A percentile compares a stretch with the other conserved stretches of the same genome.
These are phyloP conservation scores for Clausena lansium DNA, from an alignment of 345 rosid species.

Conservation along the genomic window DNA sequence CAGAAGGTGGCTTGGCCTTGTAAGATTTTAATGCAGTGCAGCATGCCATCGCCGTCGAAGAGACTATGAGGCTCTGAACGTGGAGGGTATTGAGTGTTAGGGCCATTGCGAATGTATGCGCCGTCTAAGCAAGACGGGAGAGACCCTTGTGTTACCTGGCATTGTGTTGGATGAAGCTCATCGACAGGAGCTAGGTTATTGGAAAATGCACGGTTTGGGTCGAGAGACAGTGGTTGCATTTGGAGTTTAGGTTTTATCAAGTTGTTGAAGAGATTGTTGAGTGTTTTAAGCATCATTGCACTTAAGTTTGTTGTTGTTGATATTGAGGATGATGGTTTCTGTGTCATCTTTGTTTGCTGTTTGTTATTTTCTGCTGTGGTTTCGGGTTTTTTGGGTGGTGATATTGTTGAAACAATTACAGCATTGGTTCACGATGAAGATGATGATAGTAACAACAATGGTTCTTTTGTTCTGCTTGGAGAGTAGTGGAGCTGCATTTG, in stretches of 20 bases:
- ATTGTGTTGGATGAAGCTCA: slow-evolving; percentile 58
- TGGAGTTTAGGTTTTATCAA: slow-evolving; percentile 39
- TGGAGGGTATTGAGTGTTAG: slow-evolving; percentile 64
- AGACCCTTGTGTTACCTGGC: slow-evolving; percentile 42
- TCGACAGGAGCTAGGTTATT: slow-evolving; percentile 55
- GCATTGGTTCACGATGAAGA: background rate
- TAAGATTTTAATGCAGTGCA: slow-evolving; percentile 48
- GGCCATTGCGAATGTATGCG: slow-evolving; percentile 62
- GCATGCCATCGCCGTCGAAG: slow-evolving; percentile 67
- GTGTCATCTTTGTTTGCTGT: background rate
- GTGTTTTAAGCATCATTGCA: slow-evolving; percentile 27
- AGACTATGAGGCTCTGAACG: slow-evolving; percentile 50
- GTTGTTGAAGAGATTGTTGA: slow-evolving; percentile 51
- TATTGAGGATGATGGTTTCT: no score
- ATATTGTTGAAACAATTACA: background rate
- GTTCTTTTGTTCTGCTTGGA: background rate
- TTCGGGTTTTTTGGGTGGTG: background rate
- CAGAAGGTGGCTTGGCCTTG: slow-evolving; percentile 41
- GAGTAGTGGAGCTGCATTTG: background rate
- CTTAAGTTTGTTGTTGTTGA: background rate
- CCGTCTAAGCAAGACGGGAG: slow-evolving; percentile 58
- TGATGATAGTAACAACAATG: background rate
- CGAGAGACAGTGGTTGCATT: slow-evolving; percentile 43
- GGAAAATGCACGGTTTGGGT: slow-evolving; percentile 44
- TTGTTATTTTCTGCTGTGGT: background rate